Conservation (phyloP, 306 rosid genomes). For the Gillenia trifoliata region DNA sequence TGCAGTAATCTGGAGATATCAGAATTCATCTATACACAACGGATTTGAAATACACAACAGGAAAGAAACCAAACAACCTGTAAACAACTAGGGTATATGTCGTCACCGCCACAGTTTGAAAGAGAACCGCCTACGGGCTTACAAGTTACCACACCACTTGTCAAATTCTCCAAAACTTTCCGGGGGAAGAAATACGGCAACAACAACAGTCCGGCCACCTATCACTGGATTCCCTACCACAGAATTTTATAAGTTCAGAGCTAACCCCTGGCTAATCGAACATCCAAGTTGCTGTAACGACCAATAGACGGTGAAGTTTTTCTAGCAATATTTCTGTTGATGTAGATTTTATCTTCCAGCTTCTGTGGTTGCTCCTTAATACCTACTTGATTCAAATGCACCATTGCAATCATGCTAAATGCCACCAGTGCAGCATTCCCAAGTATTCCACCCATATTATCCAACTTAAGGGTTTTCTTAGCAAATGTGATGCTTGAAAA, state of each 20-base stretch:
- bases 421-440: constrained; percentile 81
- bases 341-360: constrained; percentile 31
- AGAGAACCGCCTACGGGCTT: not conserved
- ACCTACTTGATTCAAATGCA: constrained; percentile 62
- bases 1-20: not conserved
- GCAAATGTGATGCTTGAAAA: constrained; percentile 56
- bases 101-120: not conserved
- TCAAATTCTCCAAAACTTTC: not conserved
- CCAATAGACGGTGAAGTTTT: constrained; percentile 37
- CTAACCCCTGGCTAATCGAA: constrained; percentile 74
- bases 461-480: constrained; percentile 61
- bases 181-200: constrained; percentile 1
- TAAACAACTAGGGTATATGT: not conserved
- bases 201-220: not conserved
- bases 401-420: constrained; percentile 66
- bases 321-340: constrained; percentile 37
- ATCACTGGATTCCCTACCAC: not conserved
- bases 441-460: constrained; percentile 58
- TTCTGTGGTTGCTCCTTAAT: constrained; percentile 35
- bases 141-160: too few species aligned
- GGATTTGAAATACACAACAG: constrained; percentile 3
- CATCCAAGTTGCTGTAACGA: constrained; percentile 52
- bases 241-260: constrained; percentile 15
- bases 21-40: not conserved
- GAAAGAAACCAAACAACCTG: not conserved